Base-by-base conservation (phyloP, 2,329 filamentous ascomycete genomes). In the Colletotrichum sp. region DNA sequence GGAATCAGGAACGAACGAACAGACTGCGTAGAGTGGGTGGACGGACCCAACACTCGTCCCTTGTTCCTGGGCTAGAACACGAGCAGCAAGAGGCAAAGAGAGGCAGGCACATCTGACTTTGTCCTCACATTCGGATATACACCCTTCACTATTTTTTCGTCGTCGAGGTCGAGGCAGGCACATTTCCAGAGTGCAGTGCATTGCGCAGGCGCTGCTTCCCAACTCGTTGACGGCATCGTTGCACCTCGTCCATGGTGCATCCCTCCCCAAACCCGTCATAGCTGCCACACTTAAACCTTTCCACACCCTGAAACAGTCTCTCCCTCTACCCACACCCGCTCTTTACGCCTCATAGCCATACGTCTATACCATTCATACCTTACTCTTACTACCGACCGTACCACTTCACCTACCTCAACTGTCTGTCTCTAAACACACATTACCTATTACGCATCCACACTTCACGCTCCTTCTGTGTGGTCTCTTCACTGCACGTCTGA, bases 201-300 rank as follows among this genome's bases (percentile, higher is more conserved):
- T 61, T 38, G 18, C 55, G 71, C 28, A 69, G 32, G 30, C 57
- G 60, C 32, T 16, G 13, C 60, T 24, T 43, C 38, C n/a, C 36
- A 32, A 43, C 58, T 71, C 38, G 38, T 55, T 64, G 68, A 64
- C 36, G 68, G 32, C 68, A 71, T 34, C 55, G 67, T 55, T 72
- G 71, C 55, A 34, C 61, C 36, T 75, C 30, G 16, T 67, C 28
- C 69, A 68, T 67, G 73, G 73, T 67, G 26, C 64, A 73, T 68
- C 69, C 73, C 64, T 72, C 43, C 34, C 28, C 63, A 32, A 72
- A 57, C 69, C 55, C 64, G 64, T 72, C 73, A 75, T 72, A 73
- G 69, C 73, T 75, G 43, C 64, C 64, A 71, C 64, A 72, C 64
- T 68, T 72, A 64, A 67, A 75, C 57, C 55, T 68, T 73, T 75